Conservation (phyloP, 805 yeast genomes). For the Teunomyces lycoperdinae region DNA sequence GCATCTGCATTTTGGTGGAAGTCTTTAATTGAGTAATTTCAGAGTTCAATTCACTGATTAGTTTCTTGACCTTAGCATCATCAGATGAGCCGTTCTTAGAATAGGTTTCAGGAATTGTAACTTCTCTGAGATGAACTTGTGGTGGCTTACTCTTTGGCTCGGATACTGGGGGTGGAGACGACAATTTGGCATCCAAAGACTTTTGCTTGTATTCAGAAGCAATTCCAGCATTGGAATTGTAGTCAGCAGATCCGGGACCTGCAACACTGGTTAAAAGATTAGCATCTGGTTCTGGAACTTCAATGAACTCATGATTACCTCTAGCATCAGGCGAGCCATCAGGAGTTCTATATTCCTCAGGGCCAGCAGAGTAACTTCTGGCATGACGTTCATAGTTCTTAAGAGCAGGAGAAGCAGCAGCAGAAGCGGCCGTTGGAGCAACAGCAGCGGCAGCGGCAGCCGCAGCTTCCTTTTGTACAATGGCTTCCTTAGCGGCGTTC, state of each 20-base stretch:
- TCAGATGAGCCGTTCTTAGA: constrained; percentile 11
- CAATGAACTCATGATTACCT: constrained; percentile 24
- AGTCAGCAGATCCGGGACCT: constrained; percentile 2
- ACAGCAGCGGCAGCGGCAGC: constrained; percentile 12
- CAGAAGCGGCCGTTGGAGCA: constrained; percentile 13
- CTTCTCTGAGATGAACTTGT: not conserved
- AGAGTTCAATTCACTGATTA: constrained; percentile 30
- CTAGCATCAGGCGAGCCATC: constrained; percentile 16
- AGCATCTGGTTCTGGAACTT: constrained; percentile 27
- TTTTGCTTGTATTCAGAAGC: constrained; percentile 4
- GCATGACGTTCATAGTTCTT: constrained; percentile 26
- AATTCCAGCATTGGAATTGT: not conserved
- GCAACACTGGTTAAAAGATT: constrained; percentile 8
- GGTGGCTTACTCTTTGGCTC: not conserved
- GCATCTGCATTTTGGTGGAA: constrained; percentile 47
- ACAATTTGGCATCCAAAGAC: not conserved
- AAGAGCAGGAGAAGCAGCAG: constrained; percentile 5
- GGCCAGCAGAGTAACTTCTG: constrained; percentile 36
- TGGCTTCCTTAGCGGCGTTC: constrained; percentile 1
- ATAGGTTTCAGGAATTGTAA: not conserved
- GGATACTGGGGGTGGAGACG: not conserved
- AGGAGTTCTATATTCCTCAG: constrained; percentile 25
- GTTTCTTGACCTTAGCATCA: constrained; percentile 27
- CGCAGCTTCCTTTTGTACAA: not conserved
- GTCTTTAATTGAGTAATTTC: constrained; percentile 32